These are phyloP conservation scores for Bruguiera sexangula DNA, from an alignment of 345 rosid species.

Conservation along the genomic window DNA sequence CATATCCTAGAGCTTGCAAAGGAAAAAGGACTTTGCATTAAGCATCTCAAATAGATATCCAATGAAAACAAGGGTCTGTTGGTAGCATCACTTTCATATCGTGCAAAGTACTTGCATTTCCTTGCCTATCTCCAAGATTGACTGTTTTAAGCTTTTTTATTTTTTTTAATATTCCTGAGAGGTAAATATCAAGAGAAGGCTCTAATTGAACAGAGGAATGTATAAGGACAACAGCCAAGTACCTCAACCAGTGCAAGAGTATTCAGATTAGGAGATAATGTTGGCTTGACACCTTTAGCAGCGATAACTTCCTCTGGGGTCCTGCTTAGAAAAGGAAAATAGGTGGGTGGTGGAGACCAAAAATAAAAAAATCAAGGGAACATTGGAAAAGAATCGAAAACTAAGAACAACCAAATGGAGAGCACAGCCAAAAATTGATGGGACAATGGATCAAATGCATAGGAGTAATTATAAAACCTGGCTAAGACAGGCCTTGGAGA, in stretches of 20 bases:
- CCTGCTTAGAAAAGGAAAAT: conserved; percentile 30
- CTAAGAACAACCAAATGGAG: conserved; percentile 1
- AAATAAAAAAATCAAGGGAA: neutral
- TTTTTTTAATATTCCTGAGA: neutral
- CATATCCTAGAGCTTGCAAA: no score
- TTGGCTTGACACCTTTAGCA: conserved; percentile 95
- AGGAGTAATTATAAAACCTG: conserved; percentile 42
- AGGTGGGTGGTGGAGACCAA: neutral
- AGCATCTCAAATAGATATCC: no score
- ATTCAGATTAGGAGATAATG: conserved; percentile 84
- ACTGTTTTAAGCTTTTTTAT: neutral
- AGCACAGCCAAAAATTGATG: neutral
- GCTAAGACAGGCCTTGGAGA: conserved; percentile 89
- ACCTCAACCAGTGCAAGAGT: conserved; percentile 93
- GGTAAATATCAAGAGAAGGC: neutral
- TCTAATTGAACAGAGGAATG: neutral
- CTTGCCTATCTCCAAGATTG: no score
- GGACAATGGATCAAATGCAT: conserved; percentile 14
- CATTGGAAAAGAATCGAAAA: neutral
- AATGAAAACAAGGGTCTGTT: no score
- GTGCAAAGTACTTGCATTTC: no score
- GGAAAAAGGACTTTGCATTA: no score
- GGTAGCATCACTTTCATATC: no score
- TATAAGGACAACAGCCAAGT: conserved; percentile 11
- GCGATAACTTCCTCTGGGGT: conserved; percentile 97